Percentiles rank a stretch among this genome's conserved stretches.
Evolutionary conservation across 176 grass and related monocot species (phyloP).

Genomic region (Aegilops umbellulata): DNA sequence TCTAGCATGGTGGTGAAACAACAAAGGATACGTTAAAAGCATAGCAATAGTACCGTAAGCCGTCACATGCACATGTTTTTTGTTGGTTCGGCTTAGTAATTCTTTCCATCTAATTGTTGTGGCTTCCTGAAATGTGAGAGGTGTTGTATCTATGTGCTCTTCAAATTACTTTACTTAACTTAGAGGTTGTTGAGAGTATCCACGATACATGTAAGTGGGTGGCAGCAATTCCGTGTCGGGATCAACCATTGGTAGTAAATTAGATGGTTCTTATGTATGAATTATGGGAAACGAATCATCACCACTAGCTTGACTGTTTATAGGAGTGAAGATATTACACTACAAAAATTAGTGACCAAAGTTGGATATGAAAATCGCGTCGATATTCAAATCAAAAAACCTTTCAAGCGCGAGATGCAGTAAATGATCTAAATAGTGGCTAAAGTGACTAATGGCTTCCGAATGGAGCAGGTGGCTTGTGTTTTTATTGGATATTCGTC

Average conservation of each 20-base stretch:
- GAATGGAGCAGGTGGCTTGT: too few relatives aligned
- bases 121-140: too few relatives aligned
- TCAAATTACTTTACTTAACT: too few relatives aligned
- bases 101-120: too few relatives aligned
- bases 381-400: not conserved
- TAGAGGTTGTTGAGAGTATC: not conserved
- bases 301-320: not conserved
- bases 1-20: too few relatives aligned
- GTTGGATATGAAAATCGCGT: not conserved
- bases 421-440: not conserved
- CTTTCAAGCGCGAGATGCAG: not conserved
- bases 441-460: not conserved
- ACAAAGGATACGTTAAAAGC: too few relatives aligned
- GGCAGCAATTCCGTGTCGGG: not conserved
- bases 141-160: too few relatives aligned
- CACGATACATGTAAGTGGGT: not conserved
- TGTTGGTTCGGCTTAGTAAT: too few relatives aligned
- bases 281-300: not conserved
- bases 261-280: not conserved
- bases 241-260: not conserved
- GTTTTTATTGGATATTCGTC: too few relatives aligned
- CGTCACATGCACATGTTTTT: too few relatives aligned
- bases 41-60: too few relatives aligned
- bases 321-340: not conserved
- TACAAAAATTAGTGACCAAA: not conserved